Conservation (phyloP, 129 eudicot genomes). For the Saposhnikovia divaricata region DNA sequence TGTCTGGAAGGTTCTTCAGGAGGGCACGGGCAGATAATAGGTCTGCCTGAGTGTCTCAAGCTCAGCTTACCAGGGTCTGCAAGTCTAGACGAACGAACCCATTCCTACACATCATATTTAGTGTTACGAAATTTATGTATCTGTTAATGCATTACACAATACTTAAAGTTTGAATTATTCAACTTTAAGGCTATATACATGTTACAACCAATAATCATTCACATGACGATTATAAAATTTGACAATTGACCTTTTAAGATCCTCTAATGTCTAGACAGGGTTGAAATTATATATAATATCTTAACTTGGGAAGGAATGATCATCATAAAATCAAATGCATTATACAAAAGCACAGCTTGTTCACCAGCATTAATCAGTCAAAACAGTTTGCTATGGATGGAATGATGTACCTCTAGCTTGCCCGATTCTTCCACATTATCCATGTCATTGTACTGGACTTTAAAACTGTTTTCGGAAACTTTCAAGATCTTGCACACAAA, state of each 20-base stretch:
- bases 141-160: not conserved
- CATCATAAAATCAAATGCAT: not conserved
- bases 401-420: conserved; percentile 39
- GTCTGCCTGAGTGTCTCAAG: conserved; percentile 46
- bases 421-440: conserved; percentile 35
- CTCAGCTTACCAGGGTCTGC: conserved; percentile 48
- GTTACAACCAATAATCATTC: not conserved
- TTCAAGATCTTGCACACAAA: conserved; percentile 46
- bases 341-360: not conserved
- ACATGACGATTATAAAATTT: not conserved
- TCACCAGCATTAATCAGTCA: not conserved
- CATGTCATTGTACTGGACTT: conserved; percentile 41
- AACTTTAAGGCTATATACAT: too few relatives aligned
- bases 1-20: conserved; percentile 17
- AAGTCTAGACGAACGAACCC: conserved; percentile 32
- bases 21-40: conserved; percentile 48
- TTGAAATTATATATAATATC: not conserved
- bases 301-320: not conserved
- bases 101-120: conserved; percentile 43
- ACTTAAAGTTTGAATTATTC: too few relatives aligned
- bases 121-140: not conserved
- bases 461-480: conserved; percentile 20
- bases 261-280: not conserved
- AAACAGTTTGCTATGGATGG: not conserved
- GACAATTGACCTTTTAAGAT: not conserved